These are phyloP conservation scores for Protostelium mycophagum DNA, from an alignment of 78 protist species.

Conservation along the genomic window DNA sequence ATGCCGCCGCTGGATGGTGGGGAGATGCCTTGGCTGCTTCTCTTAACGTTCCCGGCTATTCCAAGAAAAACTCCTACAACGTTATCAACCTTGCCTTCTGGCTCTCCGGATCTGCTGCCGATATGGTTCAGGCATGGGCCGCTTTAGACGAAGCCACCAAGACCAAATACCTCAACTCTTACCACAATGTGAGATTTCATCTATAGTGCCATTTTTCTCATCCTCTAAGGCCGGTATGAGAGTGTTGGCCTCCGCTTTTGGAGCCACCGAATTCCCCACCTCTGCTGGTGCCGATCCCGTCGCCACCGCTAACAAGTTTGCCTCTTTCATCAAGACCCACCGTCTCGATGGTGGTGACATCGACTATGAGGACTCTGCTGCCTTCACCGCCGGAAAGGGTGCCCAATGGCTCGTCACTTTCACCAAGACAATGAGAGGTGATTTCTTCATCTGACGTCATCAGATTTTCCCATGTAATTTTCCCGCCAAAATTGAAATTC, in stretches of 20 bases:
- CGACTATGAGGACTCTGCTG: slow-evolving; percentile 7
- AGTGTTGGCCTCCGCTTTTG: slow-evolving; percentile 9
- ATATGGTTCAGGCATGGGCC: neutral
- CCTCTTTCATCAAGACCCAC: slow-evolving; percentile 5
- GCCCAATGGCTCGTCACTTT: neutral
- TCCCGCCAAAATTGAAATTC: neutral
- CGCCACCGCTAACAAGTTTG: neutral
- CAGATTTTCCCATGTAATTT: neutral
- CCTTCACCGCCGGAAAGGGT: slow-evolving; percentile 11
- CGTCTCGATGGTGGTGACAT: neutral
- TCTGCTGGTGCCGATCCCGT: slow-evolving; percentile 17
- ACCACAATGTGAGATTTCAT: neutral
- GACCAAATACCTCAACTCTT: neutral
- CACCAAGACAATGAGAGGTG: neutral
- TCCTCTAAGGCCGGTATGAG: neutral
- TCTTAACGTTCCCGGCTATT: neutral
- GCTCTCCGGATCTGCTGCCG: neutral
- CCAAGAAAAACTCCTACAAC: neutral
- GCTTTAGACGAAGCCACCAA: slow-evolving; percentile 6
- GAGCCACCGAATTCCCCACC: slow-evolving; percentile 31
- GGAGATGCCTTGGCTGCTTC: neutral
- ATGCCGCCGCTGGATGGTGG: neutral
- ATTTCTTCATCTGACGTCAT: neutral
- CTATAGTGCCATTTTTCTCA: neutral
- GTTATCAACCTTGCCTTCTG: slow-evolving; percentile 1